These are phyloP conservation scores for Bimuria novae-zelandiae DNA, from an alignment of 2,329 filamentous ascomycete species.

Conservation along the genomic window DNA sequence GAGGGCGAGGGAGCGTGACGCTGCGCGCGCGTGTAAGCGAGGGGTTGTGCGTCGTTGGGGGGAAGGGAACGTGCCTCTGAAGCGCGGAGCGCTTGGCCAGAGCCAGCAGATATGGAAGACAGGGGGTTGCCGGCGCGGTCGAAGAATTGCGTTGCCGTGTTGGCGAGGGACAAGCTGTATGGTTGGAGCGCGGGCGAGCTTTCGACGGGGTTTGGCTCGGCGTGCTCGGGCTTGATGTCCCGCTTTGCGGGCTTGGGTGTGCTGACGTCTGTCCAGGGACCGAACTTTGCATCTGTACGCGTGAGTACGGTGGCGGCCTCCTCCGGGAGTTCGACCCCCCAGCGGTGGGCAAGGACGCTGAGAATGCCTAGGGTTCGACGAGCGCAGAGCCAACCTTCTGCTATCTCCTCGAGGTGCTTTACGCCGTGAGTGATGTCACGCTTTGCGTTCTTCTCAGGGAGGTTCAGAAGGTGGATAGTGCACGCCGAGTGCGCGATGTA, in stretches of 20 bases:
- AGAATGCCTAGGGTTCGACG: conserved; percentile 83
- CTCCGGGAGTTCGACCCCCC: conserved; percentile 83
- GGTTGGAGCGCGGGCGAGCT: conserved; percentile 32
- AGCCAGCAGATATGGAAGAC: conserved; percentile 7
- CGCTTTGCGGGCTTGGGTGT: conserved; percentile 29
- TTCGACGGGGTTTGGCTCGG: conserved; percentile 15
- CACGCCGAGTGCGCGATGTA: conserved; percentile 95
- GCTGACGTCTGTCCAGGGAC: conserved; percentile 56
- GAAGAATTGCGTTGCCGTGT: conserved; percentile 31
- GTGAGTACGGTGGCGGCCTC: conserved; percentile 79
- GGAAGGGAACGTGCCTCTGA: conserved; percentile 36
- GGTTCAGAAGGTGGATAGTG: conserved; percentile 89
- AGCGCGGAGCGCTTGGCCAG: conserved; percentile 25
- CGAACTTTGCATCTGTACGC: conserved; percentile 79
- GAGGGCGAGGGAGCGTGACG: conserved; percentile 14
- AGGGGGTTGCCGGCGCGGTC: conserved; percentile 23
- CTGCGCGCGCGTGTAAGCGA: conserved; percentile 40
- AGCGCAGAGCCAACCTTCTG: conserved; percentile 91
- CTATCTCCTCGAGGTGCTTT: conserved; percentile 92
- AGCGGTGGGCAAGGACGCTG: conserved; percentile 82
- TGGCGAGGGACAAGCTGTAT: conserved; percentile 36
- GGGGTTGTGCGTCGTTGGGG: conserved; percentile 34
- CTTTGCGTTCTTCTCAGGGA: conserved; percentile 88
- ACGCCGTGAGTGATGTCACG: conserved; percentile 89
- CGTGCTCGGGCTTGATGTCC: conserved; percentile 21